phyloP scores from a whole-genome alignment of 1,284 basidiomycete species.

The Apiotrichum siamense region DNA sequence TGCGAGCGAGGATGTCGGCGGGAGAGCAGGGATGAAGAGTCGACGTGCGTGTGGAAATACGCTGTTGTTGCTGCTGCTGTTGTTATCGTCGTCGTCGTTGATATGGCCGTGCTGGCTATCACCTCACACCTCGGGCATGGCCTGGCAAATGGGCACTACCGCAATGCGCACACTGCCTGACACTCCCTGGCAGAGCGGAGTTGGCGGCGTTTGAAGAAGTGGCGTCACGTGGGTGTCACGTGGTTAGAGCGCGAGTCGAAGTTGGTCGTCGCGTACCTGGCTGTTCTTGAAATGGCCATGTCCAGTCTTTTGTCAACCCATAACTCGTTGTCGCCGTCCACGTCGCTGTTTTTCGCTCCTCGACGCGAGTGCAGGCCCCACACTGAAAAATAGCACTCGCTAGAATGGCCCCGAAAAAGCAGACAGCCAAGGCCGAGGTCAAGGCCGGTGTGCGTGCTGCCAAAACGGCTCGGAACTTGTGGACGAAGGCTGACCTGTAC shows the following conservation, averaged over 20 bases:
- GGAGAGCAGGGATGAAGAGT: not conserved
- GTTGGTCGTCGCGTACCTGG: not conserved
- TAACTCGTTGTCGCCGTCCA: not conserved
- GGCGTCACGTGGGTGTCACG: constrained; percentile 4
- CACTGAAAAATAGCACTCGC: not conserved
- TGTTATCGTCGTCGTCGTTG: constrained; percentile 4
- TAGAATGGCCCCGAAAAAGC: constrained; percentile 42
- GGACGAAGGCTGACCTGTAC: constrained; percentile 13
- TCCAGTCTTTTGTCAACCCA: not conserved
- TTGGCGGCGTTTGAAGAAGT: constrained; percentile 4
- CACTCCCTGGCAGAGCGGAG: too few relatives aligned
- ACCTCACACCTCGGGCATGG: not conserved
- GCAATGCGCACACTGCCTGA: too few relatives aligned
- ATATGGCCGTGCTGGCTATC: not conserved
- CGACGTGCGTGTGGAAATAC: not conserved
- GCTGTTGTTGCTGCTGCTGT: not conserved
- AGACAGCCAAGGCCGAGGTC: constrained; percentile 23
- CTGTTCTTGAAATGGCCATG: not conserved
- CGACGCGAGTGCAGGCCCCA: not conserved
- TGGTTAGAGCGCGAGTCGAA: not conserved
- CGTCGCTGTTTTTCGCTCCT: not conserved
- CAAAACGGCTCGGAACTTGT: too few relatives aligned
- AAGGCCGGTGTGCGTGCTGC: constrained; percentile 20
- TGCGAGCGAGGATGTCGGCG: not conserved
- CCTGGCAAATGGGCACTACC: constrained; percentile 8